A percentile compares a stretch with the other conserved stretches of the same genome.
phyloP scores from a whole-genome alignment of 2,329 filamentous ascomycete genomes.

The Xenosphaeropsis pyriputrescens region DNA sequence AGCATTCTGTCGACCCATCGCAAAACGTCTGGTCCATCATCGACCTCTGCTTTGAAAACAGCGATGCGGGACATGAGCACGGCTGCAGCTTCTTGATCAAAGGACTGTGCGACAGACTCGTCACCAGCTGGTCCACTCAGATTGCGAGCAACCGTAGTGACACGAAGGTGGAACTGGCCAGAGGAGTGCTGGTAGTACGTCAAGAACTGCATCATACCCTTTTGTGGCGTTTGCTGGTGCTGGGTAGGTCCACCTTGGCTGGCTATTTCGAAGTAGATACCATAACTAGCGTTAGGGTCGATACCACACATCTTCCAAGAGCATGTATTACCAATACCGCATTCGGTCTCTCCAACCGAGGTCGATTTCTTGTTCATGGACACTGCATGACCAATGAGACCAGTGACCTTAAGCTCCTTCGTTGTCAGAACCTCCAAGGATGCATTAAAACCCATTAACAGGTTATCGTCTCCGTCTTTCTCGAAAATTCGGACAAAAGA shows the following conservation, averaged over 20 bases:
- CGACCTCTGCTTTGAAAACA: constrained; percentile 96
- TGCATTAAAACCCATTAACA: constrained; percentile 97
- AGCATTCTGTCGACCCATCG: constrained; percentile 98
- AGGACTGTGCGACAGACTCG: constrained; percentile 88
- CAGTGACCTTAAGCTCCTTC: constrained; percentile 96
- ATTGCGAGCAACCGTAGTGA: constrained; percentile 85
- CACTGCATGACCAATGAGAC: constrained; percentile 89
- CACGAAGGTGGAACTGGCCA: constrained; percentile 88
- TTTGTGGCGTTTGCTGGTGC: constrained; percentile 75
- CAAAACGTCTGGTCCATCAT: constrained; percentile 95
- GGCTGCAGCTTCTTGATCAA: constrained; percentile 94
- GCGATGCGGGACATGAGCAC: constrained; percentile 99
- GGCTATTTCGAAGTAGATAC: constrained; percentile 95
- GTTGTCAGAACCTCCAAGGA: constrained; percentile 92
- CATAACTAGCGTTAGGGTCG: constrained; percentile 85
- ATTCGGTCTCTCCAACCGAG: constrained; percentile 94
- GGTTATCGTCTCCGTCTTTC: constrained; percentile 86
- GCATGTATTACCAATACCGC: constrained; percentile 95
- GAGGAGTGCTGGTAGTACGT: constrained; percentile 98
- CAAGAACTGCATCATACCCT: constrained; percentile 94
- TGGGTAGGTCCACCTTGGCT: constrained; percentile 77
- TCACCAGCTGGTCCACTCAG: constrained; percentile 89
- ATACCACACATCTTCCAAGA: constrained; percentile 99
- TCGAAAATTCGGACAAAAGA: constrained; percentile 96
- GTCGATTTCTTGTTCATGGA: constrained; percentile 97